phyloP scores from a whole-genome alignment of 1,139 yeast species.

The Blastobotrys arbuscula region DNA sequence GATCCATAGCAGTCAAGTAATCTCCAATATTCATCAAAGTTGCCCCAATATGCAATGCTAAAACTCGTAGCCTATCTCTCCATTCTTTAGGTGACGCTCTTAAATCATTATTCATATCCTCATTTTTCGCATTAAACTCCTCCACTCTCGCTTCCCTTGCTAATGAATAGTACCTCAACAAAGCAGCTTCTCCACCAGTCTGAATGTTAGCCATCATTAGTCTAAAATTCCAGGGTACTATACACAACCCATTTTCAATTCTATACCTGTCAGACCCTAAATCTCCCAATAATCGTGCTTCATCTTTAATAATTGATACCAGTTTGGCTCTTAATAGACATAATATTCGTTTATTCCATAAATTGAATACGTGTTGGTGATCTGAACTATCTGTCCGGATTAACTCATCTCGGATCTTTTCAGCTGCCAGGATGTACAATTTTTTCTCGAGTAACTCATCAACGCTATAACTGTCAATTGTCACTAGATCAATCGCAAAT shows the following conservation, averaged over 20 bases:
- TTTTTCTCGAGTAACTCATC: conserved; percentile 18
- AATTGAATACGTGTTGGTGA: conserved; percentile 17
- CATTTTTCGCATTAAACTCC: conserved; percentile 7
- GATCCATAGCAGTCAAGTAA: conserved; percentile 30
- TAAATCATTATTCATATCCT: conserved; percentile 1
- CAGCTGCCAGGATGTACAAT: conserved; percentile 25
- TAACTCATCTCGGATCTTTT: conserved; percentile 20
- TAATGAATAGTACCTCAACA: conserved; percentile 25
- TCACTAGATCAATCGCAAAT: conserved; percentile 19
- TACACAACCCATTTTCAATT: conserved; percentile 23
- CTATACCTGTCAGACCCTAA: conserved; percentile 23
- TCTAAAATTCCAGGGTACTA: conserved; percentile 32
- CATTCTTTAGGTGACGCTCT: conserved; percentile 19
- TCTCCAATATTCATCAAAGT: conserved; percentile 33
- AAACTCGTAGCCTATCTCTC: conserved; percentile 26
- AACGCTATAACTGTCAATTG: conserved; percentile 16
- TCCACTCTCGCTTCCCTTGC: conserved; percentile 30
- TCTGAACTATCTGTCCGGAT: conserved; percentile 12
- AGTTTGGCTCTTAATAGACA: conserved; percentile 22
- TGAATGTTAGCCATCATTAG: conserved; percentile 25
- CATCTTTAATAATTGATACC: conserved; percentile 24
- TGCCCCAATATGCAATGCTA: conserved; percentile 32
- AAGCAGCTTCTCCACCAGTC: conserved; percentile 27
- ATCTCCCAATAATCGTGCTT: conserved; percentile 25
- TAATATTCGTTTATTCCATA: conserved; percentile 26